These are phyloP conservation scores for Acer campestre DNA, from an alignment of 345 rosid genomes.

Conservation along the genomic window DNA sequence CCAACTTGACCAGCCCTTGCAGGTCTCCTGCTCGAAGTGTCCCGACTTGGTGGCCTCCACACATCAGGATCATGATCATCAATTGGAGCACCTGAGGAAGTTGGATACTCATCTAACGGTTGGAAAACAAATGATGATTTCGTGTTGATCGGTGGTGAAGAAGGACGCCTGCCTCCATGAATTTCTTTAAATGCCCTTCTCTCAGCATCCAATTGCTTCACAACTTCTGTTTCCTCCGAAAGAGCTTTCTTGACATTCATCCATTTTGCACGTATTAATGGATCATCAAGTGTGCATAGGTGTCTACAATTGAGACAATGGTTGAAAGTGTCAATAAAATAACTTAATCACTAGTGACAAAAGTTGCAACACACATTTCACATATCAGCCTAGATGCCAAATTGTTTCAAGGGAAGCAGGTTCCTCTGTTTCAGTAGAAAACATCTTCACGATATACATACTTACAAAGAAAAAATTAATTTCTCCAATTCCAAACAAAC, in stretches of 20 bases:
- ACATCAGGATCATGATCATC: constrained; percentile 99
- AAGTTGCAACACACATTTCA: neutral
- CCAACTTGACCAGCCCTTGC: constrained; percentile 77
- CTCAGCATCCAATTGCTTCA: constrained; percentile 91
- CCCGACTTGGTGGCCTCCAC: constrained; percentile 99
- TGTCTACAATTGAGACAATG: constrained; percentile 48
- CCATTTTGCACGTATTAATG: constrained; percentile 86
- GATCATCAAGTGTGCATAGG: constrained; percentile 77
- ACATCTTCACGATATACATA: neutral
- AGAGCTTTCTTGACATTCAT: constrained; percentile 90
- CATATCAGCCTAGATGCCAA: neutral
- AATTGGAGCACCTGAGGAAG: constrained; percentile 79
- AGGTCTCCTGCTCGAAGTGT: constrained; percentile 71
- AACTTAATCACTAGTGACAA: neutral
- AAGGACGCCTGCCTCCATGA: constrained; percentile 70
- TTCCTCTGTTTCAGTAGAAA: neutral
- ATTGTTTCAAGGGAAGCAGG: neutral
- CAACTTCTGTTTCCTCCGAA: constrained; percentile 87
- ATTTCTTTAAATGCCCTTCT: constrained; percentile 88
- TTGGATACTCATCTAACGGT: constrained; percentile 94
- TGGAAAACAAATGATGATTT: constrained; percentile 92
- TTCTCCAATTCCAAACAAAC: neutral
- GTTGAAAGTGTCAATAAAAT: neutral
- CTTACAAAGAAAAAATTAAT: neutral
- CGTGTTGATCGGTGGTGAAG: constrained; percentile 85